Percentiles rank a stretch among this genome's conserved stretches.
phyloP scores from a whole-genome alignment of 495 filamentous ascomycete genomes.

The Cercophora sp. region DNA sequence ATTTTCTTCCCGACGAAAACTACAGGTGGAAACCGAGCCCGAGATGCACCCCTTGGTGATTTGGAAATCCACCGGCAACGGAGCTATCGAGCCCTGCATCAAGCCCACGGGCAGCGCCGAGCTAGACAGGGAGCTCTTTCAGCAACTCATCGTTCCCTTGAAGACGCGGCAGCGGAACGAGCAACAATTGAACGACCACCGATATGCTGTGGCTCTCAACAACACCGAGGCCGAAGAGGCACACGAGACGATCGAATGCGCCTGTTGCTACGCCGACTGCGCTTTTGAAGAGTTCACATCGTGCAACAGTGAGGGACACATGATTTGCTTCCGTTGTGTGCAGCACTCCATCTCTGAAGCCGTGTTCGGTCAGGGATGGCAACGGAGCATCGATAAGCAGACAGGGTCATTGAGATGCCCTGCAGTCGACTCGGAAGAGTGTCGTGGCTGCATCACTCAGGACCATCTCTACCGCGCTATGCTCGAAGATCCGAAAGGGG shows the following conservation, averaged over 20 bases:
- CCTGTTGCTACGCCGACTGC: conserved; percentile 77
- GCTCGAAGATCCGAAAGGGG: conserved; percentile 59
- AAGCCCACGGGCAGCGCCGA: conserved; percentile 71
- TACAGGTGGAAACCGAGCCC: conserved; percentile 51
- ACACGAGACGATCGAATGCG: conserved; percentile 76
- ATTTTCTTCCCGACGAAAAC: conserved; percentile 64
- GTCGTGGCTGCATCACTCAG: conserved; percentile 65
- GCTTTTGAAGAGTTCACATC: conserved; percentile 78
- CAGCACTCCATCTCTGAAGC: conserved; percentile 74
- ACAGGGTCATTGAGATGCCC: conserved; percentile 74
- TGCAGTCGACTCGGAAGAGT: conserved; percentile 65
- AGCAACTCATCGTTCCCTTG: conserved; percentile 62
- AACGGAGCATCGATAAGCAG: conserved; percentile 66
- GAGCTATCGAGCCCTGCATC: conserved; percentile 52
- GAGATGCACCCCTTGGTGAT: conserved; percentile 54
- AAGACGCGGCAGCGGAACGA: conserved; percentile 48
- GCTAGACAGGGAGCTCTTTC: conserved; percentile 73
- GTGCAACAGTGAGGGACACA: conserved; percentile 68
- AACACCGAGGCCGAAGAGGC: conserved; percentile 67
- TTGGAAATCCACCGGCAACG: conserved; percentile 55
- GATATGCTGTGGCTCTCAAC: conserved; percentile 65
- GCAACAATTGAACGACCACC: conserved; percentile 59
- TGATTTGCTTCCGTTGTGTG: conserved; percentile 84
- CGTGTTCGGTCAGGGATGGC: conserved; percentile 89
- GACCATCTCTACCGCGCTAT: conserved; percentile 69